Conservation (phyloP, 768 basidiomycete species). For the Auriscalpium vulgare region DNA sequence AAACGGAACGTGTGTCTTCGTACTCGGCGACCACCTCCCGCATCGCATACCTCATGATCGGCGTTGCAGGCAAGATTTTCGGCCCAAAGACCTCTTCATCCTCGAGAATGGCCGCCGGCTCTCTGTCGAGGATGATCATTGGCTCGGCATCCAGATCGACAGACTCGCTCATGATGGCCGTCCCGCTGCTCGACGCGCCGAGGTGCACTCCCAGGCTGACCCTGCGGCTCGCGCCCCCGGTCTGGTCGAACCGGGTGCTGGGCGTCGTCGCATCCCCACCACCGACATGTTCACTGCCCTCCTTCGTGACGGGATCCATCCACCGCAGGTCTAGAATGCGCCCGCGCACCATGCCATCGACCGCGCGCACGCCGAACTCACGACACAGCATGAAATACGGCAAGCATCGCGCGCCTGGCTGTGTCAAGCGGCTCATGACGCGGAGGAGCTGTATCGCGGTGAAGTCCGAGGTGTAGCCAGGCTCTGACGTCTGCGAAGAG, state of each 20-base stretch:
- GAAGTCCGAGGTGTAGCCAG: slow-evolving; percentile 57
- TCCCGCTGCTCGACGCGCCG: slow-evolving; percentile 15
- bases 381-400: slow-evolving; percentile 78
- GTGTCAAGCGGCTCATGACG: slow-evolving; percentile 73
- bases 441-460: slow-evolving; percentile 72
- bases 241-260: slow-evolving; percentile 15
- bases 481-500: slow-evolving; percentile 20
- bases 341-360: slow-evolving; percentile 80
- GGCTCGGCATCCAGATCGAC: slow-evolving; percentile 30
- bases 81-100: slow-evolving; percentile 59
- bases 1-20: slow-evolving; percentile 64
- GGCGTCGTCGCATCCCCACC: slow-evolving; percentile 15
- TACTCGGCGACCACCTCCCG: slow-evolving; percentile 77
- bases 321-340: slow-evolving; percentile 69
- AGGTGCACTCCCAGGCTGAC: slow-evolving; percentile 15
- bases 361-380: slow-evolving; percentile 75
- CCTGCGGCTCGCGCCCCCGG: slow-evolving; percentile 17
- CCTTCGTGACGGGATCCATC: slow-evolving; percentile 62
- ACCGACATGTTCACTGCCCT: slow-evolving; percentile 27
- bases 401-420: slow-evolving; percentile 52
- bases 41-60: slow-evolving; percentile 82
- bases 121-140: slow-evolving; percentile 32
- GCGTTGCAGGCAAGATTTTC: slow-evolving; percentile 67
- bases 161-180: slow-evolving; percentile 15
- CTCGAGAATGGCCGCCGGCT: slow-evolving; percentile 32